Base-by-base conservation (phyloP, 306 rosid genomes). In the Vigna angularis region DNA sequence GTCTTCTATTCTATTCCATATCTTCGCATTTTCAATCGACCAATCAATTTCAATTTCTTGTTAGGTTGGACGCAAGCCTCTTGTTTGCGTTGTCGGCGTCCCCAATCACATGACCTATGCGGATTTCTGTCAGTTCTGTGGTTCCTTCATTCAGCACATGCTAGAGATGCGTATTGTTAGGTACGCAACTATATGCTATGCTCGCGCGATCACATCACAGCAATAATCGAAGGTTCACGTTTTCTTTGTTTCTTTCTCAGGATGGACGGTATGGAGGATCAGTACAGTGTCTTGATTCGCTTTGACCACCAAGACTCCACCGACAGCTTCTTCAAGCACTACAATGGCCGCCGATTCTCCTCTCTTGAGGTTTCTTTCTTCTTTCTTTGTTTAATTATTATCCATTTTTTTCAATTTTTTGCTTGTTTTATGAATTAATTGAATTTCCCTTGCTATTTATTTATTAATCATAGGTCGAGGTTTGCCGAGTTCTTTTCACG, bases 81-180 rank as follows among this genome's bases (percentile, higher is more conserved):
- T 92, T 24, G 89, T 89, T 6, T 92, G 97, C 18, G 98, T 95
- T 50, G 86, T 92, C 34, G 97, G 95, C 67, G 98, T 95, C 18
- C 98, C 98, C 0, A 92, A 95, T 86, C 93, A 95, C 87, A 92
- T 95, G 98, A 95, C 97, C 0, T 92, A 95, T 72, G 98, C 98
- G 0, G 98, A 95, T 85, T 95, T 95, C 79, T 95, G 98, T 79
- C 95, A 91, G 61, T 95, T 95, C 83, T 89, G 90, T 16, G 98
- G 93, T 32, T 92, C 97, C 0, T 94, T 94, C 83, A 85, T 94
- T 82, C 92, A 85, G 45, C 92, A 92, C 58, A 88, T 94, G 73
- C 84, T 87, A 61, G 98, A 92, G 80, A 90, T 94, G 98, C 90
- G 98, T 62, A 93, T 91, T 80, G 98, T 92, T 69, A 92, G 98